Evolutionary conservation across 2,329 filamentous ascomycete species (phyloP).

Genomic region (Monosporascus sp.): DNA sequence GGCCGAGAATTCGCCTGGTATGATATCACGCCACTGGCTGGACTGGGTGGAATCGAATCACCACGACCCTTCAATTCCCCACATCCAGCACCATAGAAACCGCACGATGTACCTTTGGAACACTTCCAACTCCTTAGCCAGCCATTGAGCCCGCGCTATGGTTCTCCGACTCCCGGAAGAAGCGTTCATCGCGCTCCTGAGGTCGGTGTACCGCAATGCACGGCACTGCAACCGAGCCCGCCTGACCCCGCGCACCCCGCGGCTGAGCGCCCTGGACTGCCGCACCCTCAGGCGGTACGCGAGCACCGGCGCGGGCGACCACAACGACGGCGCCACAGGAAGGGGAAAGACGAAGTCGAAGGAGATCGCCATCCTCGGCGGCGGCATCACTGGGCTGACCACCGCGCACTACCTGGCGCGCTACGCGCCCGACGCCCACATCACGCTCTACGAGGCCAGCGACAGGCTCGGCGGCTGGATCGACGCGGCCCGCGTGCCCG

Average conservation of each 20-base stretch:
- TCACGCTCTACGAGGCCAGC: conserved; percentile 77
- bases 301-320: conserved; percentile 1
- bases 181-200: conserved; percentile 20
- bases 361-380: conserved; percentile 66
- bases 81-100: conserved; percentile 4
- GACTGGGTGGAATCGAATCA: too few species aligned
- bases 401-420: conserved; percentile 72
- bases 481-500: conserved; percentile 57
- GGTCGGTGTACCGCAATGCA: conserved; percentile 18
- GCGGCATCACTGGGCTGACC: conserved; percentile 77
- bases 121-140: conserved; percentile 10
- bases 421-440: conserved; percentile 58
- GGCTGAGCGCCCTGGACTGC: conserved; percentile 9
- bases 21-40: too few species aligned
- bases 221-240: conserved; percentile 7
- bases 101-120: not conserved
- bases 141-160: conserved; percentile 19
- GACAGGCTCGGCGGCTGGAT: conserved; percentile 79
- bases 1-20: too few species aligned
- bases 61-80: not conserved
- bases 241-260: conserved; percentile 9
- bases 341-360: conserved; percentile 15
- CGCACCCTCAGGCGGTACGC: conserved; percentile 7
- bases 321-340: too few species aligned
- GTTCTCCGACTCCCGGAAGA: conserved; percentile 21